A percentile compares a stretch with the other conserved stretches of the same genome.
These are phyloP conservation scores for Salinomyces thailandicus DNA, from an alignment of 2,329 filamentous ascomycete genomes.

Conservation along the genomic window DNA sequence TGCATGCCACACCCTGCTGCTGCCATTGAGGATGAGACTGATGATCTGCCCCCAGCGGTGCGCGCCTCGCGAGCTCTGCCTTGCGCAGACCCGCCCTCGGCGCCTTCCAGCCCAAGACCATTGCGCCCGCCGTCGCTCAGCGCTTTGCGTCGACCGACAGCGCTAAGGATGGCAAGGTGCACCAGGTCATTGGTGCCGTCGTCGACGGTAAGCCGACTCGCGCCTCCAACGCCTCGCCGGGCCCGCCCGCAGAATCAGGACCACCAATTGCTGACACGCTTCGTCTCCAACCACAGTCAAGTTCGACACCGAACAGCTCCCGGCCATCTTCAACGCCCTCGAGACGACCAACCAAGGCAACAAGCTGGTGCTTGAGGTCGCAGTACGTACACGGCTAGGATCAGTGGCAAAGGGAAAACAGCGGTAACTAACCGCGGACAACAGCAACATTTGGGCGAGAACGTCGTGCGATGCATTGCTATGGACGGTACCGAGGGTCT, in stretches of 20 bases:
- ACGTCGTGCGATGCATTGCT: constrained; percentile 98
- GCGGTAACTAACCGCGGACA: constrained; percentile 19
- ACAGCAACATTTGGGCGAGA: constrained; percentile 99
- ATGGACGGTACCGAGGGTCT: constrained; percentile 99
- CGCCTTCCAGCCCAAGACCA: constrained; percentile 48
- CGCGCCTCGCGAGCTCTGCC: constrained; percentile 50
- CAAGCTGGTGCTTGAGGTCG: constrained; percentile 92
- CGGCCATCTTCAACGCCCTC: constrained; percentile 94
- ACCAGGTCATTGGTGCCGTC: constrained; percentile 94
- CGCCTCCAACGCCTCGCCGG: constrained; percentile 1
- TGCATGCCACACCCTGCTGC: constrained; percentile 15
- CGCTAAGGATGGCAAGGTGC: constrained; percentile 51
- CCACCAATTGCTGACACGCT: too few relatives aligned
- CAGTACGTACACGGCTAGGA: constrained; percentile 51
- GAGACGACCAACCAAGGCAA: constrained; percentile 82
- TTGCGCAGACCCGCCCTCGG: constrained; percentile 48
- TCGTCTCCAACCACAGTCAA: constrained; percentile 62
- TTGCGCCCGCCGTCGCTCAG: constrained; percentile 48
- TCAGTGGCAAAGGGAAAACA: constrained; percentile 9
- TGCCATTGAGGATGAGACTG: constrained; percentile 27
- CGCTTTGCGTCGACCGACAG: constrained; percentile 53
- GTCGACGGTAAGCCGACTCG: constrained; percentile 69
- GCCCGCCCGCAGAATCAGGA: constrained; percentile 7
- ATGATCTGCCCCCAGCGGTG: constrained; percentile 48
- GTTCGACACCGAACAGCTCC: constrained; percentile 89